phyloP scores from a whole-genome alignment of 192 early-diverging fungal species.

The Phycomyces blakesleeanus region DNA sequence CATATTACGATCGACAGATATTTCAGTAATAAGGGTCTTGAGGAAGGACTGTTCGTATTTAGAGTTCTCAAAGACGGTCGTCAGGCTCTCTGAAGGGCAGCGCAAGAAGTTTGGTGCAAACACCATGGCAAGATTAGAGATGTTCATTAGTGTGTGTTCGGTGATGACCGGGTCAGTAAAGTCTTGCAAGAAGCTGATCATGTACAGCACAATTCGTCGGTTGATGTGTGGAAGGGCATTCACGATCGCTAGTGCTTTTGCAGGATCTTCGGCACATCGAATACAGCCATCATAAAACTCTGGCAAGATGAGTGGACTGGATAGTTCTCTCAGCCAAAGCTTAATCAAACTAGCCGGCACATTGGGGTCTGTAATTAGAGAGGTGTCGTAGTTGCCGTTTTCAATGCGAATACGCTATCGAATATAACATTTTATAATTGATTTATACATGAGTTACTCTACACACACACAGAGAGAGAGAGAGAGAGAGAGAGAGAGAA shows the following conservation, averaged over 20 bases:
- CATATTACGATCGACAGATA: constrained; percentile 1
- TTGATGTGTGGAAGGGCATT: constrained; percentile 55
- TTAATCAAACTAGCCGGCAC: constrained; percentile 90
- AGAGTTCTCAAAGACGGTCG: constrained; percentile 53
- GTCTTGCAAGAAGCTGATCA: constrained; percentile 79
- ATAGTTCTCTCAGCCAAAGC: constrained; percentile 90
- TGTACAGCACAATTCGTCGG: constrained; percentile 67
- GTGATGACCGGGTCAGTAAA: constrained; percentile 72
- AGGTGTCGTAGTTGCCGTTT: constrained; percentile 66
- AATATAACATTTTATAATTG: too few species aligned
- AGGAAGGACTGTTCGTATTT: constrained; percentile 40
- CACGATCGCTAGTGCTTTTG: constrained; percentile 49
- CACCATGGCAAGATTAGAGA: constrained; percentile 90
- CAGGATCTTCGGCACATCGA: constrained; percentile 49
- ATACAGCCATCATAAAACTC: constrained; percentile 80
- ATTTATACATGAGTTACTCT: too few species aligned
- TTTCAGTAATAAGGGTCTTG: constrained; percentile 19
- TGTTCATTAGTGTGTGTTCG: constrained; percentile 84
- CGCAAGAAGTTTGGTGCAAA: constrained; percentile 94
- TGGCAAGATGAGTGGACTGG: constrained; percentile 84
- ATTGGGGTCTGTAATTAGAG: constrained; percentile 80
- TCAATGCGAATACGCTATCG: constrained; percentile 80
- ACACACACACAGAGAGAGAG: too few species aligned
- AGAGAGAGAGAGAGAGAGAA: background rate
- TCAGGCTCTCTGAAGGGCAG: constrained; percentile 72